A percentile compares a stretch with the other conserved stretches of the same genome.
These are phyloP conservation scores for Selenicereus undatus DNA, from an alignment of 148 eudicot species.

Conservation along the genomic window DNA sequence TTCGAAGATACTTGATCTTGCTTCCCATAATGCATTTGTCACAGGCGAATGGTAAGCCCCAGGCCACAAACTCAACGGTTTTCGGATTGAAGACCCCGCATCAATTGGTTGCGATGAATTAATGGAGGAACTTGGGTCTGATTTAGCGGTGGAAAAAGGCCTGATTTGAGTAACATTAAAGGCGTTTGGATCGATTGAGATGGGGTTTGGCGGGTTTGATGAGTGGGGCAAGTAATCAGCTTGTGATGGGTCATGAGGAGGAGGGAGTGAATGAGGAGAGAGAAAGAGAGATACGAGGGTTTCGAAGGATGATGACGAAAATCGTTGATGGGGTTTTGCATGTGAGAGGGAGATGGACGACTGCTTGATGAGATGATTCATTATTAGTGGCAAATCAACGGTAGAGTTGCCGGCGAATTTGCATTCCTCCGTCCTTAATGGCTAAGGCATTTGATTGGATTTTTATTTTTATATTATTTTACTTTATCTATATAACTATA, in stretches of 20 bases:
- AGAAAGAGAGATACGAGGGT: constrained; percentile 1
- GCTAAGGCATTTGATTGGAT: not conserved
- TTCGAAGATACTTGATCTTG: constrained; percentile 61
- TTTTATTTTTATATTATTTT: too few relatives aligned
- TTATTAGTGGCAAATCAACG: not conserved
- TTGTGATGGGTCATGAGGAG: not conserved
- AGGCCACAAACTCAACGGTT: constrained; percentile 83
- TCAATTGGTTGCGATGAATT: constrained; percentile 37
- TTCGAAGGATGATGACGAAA: not conserved
- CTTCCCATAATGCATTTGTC: constrained; percentile 91
- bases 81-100: constrained; percentile 68
- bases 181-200: constrained; percentile 4
- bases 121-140: not conserved
- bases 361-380: constrained; percentile 24
- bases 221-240: not conserved
- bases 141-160: constrained; percentile 13
- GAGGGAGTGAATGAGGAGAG: not conserved
- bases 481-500: too few relatives aligned
- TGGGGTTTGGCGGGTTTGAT: constrained; percentile 4
- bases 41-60: constrained; percentile 92
- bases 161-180: constrained; percentile 8
- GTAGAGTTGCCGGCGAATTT: not conserved
- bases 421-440: not conserved
- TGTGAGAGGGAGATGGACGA: constrained; percentile 5
- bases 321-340: not conserved